Evolutionary conservation across 331 rosid species (phyloP).

Genomic region (Arachis monticola): DNA sequence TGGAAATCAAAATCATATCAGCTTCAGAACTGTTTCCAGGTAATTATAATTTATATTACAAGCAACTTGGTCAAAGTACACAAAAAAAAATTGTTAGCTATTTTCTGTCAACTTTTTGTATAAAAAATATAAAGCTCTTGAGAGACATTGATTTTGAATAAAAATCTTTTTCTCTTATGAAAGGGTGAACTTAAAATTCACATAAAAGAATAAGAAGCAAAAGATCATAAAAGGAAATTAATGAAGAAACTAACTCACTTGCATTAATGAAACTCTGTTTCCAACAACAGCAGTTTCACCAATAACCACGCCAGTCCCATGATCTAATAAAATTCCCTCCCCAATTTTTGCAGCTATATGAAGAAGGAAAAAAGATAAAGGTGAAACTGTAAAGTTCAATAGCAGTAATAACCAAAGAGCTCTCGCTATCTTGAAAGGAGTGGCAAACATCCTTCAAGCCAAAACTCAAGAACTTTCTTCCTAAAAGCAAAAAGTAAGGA

Average conservation of each 20-base stretch:
- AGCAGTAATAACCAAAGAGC: slow-evolving; percentile 35
- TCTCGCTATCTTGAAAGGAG: slow-evolving; percentile 25
- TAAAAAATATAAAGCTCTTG: slow-evolving; percentile 22
- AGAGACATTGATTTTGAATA: neutral
- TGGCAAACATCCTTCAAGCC: slow-evolving; percentile 32
- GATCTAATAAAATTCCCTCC: slow-evolving; percentile 95
- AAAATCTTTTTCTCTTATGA: slow-evolving; percentile 7
- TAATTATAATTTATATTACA: slow-evolving; percentile 2
- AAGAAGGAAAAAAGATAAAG: neutral
- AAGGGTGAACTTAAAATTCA: slow-evolving; percentile 17
- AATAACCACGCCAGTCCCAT: slow-evolving; percentile 93
- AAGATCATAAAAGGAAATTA: slow-evolving; percentile 12
- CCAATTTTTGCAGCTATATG: slow-evolving; percentile 85
- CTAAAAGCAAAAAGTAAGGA: slow-evolving; percentile 19
- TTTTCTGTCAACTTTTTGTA: neutral
- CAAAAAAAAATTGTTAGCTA: neutral
- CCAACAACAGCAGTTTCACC: slow-evolving; percentile 97
- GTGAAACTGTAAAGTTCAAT: slow-evolving; percentile 29
- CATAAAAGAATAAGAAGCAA: neutral
- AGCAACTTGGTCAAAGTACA: slow-evolving; percentile 1
- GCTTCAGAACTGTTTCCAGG: slow-evolving; percentile 13
- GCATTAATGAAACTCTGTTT: slow-evolving; percentile 95
- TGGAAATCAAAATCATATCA: slow-evolving; percentile 22
- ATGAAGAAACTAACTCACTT: slow-evolving; percentile 15
- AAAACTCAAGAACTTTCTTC: slow-evolving; percentile 11